A percentile compares a stretch with the other conserved stretches of the same genome.
Conservation (phyloP, 768 basidiomycete species). For the Rhodotorula paludigena region DNA sequence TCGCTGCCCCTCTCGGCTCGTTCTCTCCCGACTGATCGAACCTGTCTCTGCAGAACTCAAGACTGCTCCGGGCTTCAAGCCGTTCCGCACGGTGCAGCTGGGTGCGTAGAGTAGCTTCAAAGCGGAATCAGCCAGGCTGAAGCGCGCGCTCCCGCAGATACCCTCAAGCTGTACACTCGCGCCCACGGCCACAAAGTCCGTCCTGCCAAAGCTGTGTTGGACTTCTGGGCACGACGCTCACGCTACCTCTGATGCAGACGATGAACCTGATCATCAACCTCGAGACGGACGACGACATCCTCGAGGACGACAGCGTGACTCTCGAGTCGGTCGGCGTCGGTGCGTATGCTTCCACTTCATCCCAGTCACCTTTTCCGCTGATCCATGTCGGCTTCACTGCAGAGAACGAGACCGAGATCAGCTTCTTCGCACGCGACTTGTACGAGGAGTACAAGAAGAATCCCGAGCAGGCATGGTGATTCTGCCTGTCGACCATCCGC, state of each 20-base stretch:
- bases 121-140: not conserved
- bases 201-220: no score
- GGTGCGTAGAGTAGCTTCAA: slow-evolving; percentile 52
- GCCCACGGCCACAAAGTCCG: slow-evolving; percentile 89
- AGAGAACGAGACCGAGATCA: slow-evolving; percentile 97
- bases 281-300: slow-evolving; percentile 85
- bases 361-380: not conserved
- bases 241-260: no score
- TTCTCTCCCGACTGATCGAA: slow-evolving; percentile 14
- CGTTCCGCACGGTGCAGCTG: slow-evolving; percentile 67
- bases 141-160: slow-evolving; percentile 57
- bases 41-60: slow-evolving; percentile 57
- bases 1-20: not conserved
- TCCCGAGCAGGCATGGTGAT: slow-evolving; percentile 56
- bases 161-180: slow-evolving; percentile 85
- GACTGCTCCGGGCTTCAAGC: slow-evolving; percentile 76
- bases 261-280: slow-evolving; percentile 97
- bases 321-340: slow-evolving; percentile 73
- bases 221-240: no score
- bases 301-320: slow-evolving; percentile 60
- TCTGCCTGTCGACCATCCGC: not conserved
- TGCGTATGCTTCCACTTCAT: slow-evolving; percentile 47
- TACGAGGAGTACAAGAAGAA: slow-evolving; percentile 78
- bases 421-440: slow-evolving; percentile 71
- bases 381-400: slow-evolving; percentile 5